Conservation (phyloP, 805 yeast genomes). For the Candida verbasci region DNA sequence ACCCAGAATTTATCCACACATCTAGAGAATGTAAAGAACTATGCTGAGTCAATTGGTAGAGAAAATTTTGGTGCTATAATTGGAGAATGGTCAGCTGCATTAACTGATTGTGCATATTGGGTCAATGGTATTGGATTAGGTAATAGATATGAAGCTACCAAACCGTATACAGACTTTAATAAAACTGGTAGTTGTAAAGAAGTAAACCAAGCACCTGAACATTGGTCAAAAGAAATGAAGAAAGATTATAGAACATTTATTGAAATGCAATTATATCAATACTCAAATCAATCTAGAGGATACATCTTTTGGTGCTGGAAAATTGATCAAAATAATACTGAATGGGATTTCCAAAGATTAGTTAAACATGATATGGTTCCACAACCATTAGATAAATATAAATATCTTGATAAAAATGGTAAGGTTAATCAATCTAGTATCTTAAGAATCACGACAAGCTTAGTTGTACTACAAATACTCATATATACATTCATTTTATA, state of each 20-base stretch:
- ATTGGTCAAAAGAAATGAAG: conserved; percentile 42
- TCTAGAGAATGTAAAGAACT: conserved; percentile 26
- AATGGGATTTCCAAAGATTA: conserved; percentile 60
- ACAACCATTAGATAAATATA: conserved; percentile 44
- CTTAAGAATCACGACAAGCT: background rate
- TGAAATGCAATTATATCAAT: conserved; percentile 59
- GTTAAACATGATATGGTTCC: conserved; percentile 54
- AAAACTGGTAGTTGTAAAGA: conserved; percentile 41
- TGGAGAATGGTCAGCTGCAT: conserved; percentile 70
- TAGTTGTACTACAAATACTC: background rate
- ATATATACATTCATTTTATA: background rate
- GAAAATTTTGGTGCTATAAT: conserved; percentile 48
- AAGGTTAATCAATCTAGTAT: conserved; percentile 14
- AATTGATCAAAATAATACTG: conserved; percentile 60
- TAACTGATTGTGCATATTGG: conserved; percentile 70
- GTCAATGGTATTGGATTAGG: conserved; percentile 66
- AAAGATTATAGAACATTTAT: conserved; percentile 47
- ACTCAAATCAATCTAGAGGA: conserved; percentile 42
- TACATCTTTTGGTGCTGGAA: conserved; percentile 73
- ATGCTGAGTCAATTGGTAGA: conserved; percentile 27
- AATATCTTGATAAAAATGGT: conserved; percentile 29
- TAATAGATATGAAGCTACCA: conserved; percentile 52
- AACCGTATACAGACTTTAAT: conserved; percentile 23
- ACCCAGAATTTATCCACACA: conserved; percentile 26
- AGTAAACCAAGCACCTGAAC: conserved; percentile 24